Evolutionary conservation across 2,329 filamentous ascomycete genomes (phyloP), one percentile per base, ranked within the genome.

Genomic region (Sporothrix luriei): DNA sequence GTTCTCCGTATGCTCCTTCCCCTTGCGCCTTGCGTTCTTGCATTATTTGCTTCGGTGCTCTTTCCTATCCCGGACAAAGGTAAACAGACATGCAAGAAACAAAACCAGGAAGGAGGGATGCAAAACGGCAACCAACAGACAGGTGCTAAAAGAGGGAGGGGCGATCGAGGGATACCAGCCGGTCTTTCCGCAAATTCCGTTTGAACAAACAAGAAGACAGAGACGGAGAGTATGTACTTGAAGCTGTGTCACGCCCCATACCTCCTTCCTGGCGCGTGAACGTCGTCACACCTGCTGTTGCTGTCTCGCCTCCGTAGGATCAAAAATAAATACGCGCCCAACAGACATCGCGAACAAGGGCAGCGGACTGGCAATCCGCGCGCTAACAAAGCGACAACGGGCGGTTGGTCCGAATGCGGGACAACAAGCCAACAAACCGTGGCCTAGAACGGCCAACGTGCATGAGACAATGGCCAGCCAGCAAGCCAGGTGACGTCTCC

Each of bases 361-460:
- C 33, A 33, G 33, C 33, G 33, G 9, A 7, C 33, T 33, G 33
- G 5, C 33, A 33, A 7, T 33, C 33, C 33, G 33, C 5, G 62
- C 62, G 48, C 46, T 52, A 52, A 21, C 38, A 65, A 26, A 49
- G 61, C 43, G 19, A 33, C 40, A 65, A 65, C 62, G 46, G 49
- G 5, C 40, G 46, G 66, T 68, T 68, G 66, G 66, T 68, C 52
- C 66, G 52, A 59, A 68, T 68, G 66, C 66, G 66, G 66, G 21
- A 43, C 43, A 43, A 62, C 38, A 62, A 21, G 57, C 57, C 43
- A 62, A 43, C 57, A 62, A 62, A 43, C n/a, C 9, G 21, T 46
- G 46, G 21, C 38, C 21, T 16, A 26, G 57, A 61, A 46, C 46
- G 57, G 40, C 13, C 13, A 62, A 14, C 21, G 38, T 21, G 33